Percentiles rank a stretch among this genome's conserved stretches.
phyloP scores from a whole-genome alignment of 305 asterid species.

The Fraxinus albicans region DNA sequence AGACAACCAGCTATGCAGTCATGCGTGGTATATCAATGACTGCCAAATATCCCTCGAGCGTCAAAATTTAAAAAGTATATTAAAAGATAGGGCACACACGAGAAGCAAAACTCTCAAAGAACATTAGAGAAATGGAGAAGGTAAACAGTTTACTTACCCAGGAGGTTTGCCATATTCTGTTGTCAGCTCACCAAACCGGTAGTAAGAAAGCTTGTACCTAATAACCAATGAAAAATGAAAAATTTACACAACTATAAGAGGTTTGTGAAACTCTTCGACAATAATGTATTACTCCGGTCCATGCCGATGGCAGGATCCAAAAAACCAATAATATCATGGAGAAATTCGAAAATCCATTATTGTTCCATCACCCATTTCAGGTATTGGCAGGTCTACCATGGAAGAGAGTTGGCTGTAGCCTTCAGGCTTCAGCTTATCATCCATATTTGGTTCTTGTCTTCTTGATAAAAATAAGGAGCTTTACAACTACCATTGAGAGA shows the following conservation, averaged over 20 bases:
- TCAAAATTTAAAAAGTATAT: background rate
- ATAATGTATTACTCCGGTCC: background rate
- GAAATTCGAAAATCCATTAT: background rate
- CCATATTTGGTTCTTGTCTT: background rate
- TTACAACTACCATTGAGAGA: background rate
- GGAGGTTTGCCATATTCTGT: conserved; percentile 96
- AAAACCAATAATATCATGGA: background rate
- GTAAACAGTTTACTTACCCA: conserved; percentile 58
- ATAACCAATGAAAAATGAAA: conserved; percentile 19
- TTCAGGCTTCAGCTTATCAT: background rate
- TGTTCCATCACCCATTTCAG: background rate
- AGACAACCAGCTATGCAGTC: background rate
- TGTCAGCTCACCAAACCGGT: conserved; percentile 93
- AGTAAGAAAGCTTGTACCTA: conserved; percentile 95
- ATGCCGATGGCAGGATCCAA: background rate
- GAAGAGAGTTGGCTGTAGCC: background rate
- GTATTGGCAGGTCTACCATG: background rate
- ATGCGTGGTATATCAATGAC: background rate
- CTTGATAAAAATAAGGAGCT: background rate
- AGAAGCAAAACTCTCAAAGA: background rate
- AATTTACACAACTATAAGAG: background rate
- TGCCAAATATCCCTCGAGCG: background rate
- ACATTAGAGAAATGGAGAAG: background rate
- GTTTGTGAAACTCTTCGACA: background rate
- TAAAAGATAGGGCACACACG: background rate